phyloP scores from a whole-genome alignment of 2,329 filamentous ascomycete species.

The Neofusicoccum sp. region DNA sequence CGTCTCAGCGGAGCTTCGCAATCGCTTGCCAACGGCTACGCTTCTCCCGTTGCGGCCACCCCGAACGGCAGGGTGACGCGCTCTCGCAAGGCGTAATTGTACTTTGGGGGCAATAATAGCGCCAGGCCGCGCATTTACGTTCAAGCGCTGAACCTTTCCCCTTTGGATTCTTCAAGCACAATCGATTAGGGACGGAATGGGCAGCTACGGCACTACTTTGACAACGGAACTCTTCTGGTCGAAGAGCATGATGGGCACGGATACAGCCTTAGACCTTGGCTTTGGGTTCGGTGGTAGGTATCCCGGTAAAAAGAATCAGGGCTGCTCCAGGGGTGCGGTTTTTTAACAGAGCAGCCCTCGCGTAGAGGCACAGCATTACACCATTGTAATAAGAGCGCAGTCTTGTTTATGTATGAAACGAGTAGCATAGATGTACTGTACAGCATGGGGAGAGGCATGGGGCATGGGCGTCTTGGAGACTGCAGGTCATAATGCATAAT shows the following conservation, averaged over 20 bases:
- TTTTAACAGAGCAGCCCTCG: conserved; percentile 4
- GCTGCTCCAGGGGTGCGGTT: not conserved
- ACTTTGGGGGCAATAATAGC: not conserved
- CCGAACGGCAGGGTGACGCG: conserved; percentile 62
- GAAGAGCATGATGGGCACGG: conserved; percentile 11
- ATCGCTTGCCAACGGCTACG: conserved; percentile 35
- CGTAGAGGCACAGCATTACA: conserved; percentile 10
- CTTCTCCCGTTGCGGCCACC: conserved; percentile 36
- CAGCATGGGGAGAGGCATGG: not conserved
- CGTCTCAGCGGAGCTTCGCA: conserved; percentile 47
- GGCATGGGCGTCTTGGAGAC: not conserved
- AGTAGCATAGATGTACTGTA: conserved; percentile 17
- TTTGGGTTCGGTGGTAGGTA: not conserved
- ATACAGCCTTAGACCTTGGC: not conserved
- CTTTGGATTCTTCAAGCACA: conserved; percentile 12
- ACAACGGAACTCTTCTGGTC: conserved; percentile 4
- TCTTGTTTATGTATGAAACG: conserved; percentile 18
- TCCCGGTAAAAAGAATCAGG: not conserved
- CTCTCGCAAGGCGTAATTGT: conserved; percentile 66
- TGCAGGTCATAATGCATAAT: conserved; percentile 8
- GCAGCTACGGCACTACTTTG: conserved; percentile 12
- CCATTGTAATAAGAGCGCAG: conserved; percentile 10
- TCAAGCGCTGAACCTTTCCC: conserved; percentile 7
- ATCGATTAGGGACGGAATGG: conserved; percentile 11
- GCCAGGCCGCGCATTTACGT: conserved; percentile 14